phyloP scores from a whole-genome alignment of 768 basidiomycete species.

The Fistulinella prunicolor region DNA sequence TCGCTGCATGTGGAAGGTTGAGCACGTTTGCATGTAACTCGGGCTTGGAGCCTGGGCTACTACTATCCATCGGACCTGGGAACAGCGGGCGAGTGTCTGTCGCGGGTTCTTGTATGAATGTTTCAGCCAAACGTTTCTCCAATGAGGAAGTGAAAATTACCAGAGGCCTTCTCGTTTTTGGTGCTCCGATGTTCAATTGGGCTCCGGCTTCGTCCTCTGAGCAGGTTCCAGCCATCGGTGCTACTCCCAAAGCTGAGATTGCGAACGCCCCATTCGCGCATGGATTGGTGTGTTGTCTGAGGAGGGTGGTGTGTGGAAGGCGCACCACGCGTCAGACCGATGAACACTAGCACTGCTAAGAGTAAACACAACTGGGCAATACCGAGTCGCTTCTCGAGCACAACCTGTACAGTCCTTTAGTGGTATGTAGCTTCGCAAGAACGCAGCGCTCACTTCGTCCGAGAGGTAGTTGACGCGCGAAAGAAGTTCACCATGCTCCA shows the following conservation, averaged over 20 bases:
- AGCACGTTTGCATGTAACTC: background rate
- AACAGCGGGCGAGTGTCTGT: constrained; percentile 1
- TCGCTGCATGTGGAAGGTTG: background rate
- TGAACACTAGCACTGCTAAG: constrained; percentile 80
- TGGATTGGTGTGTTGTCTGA: constrained; percentile 18
- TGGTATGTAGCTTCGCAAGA: background rate
- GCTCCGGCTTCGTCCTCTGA: constrained; percentile 31
- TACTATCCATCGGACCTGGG: background rate
- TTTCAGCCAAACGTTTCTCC: no score
- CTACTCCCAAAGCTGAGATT: constrained; percentile 57
- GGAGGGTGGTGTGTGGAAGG: constrained; percentile 33
- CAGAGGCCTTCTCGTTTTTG: constrained; percentile 12
- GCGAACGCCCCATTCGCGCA: constrained; percentile 55
- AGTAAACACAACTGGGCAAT: constrained; percentile 85
- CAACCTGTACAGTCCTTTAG: constrained; percentile 48
- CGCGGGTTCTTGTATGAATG: no score
- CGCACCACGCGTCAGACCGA: constrained; percentile 75
- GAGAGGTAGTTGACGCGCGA: constrained; percentile 69
- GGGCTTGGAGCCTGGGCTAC: background rate
- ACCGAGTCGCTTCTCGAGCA: constrained; percentile 85
- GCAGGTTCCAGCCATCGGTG: constrained; percentile 34
- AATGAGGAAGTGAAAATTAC: constrained; percentile 7
- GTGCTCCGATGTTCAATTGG: constrained; percentile 17
- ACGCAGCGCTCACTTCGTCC: constrained; percentile 59
- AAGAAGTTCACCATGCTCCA: constrained; percentile 68